Conservation (phyloP, 1,284 basidiomycete species). For the Mrakiaceae sp. region DNA sequence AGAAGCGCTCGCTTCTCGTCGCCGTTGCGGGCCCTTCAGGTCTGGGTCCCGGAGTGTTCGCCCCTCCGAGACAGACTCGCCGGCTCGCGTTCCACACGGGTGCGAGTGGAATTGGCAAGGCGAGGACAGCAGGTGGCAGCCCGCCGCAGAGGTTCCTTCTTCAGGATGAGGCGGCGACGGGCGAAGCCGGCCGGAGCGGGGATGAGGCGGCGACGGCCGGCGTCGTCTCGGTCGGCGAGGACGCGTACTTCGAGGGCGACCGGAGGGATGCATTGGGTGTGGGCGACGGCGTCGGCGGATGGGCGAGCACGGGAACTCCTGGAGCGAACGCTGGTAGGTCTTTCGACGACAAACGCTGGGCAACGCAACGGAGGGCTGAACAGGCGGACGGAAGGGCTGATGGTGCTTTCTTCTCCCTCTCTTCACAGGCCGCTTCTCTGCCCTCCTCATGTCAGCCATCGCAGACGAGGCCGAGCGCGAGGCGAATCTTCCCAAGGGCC, state of each 20-base stretch:
- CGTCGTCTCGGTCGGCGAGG: slow-evolving; percentile 29
- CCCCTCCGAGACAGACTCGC: too few species aligned
- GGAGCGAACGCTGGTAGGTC: slow-evolving; percentile 2
- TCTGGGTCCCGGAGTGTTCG: too few species aligned
- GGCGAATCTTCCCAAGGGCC: slow-evolving; percentile 28
- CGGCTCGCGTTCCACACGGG: too few species aligned
- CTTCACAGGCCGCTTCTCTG: slow-evolving; percentile 11
- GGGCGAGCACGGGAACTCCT: slow-evolving; percentile 18
- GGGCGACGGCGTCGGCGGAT: slow-evolving; percentile 37
- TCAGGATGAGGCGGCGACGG: too few species aligned
- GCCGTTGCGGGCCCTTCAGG: too few species aligned
- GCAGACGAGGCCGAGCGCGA: background rate
- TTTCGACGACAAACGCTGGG: too few species aligned
- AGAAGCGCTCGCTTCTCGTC: too few species aligned
- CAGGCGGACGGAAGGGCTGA: background rate
- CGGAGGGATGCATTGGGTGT: slow-evolving; percentile 26
- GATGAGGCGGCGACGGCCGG: too few species aligned
- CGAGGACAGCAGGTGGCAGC: too few species aligned
- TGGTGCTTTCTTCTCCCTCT: background rate
- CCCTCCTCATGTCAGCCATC: slow-evolving; percentile 10
- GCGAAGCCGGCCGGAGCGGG: too few species aligned
- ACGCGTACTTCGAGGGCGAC: slow-evolving; percentile 32
- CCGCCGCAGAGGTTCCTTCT: too few species aligned
- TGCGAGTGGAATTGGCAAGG: too few species aligned
- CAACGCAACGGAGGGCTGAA: background rate